phyloP scores from a whole-genome alignment of 2,329 filamentous ascomycete genomes.

The Penicillium sclerotiorum region DNA sequence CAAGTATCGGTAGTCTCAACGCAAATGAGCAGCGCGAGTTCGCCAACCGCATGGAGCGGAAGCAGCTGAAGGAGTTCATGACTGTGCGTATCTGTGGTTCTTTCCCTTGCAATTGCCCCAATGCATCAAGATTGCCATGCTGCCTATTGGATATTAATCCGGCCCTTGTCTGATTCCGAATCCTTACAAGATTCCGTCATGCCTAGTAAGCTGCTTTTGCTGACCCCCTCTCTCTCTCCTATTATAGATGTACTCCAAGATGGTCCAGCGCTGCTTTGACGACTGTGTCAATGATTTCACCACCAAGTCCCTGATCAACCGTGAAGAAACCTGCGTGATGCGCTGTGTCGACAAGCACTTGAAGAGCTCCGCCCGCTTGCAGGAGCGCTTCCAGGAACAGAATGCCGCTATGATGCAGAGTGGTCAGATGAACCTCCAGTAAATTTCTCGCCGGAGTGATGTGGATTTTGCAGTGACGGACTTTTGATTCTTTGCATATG shows the following conservation, averaged over 20 bases:
- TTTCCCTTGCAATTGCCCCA: not conserved
- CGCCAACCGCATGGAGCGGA: conserved; percentile 91
- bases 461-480: not conserved
- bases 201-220: no score
- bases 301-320: conserved; percentile 85
- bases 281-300: conserved; percentile 99
- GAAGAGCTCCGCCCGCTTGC: conserved; percentile 85
- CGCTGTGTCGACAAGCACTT: conserved; percentile 96
- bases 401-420: conserved; percentile 68
- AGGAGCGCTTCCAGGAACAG: conserved; percentile 83
- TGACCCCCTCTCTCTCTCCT: conserved; percentile 15
- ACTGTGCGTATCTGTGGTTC: conserved; percentile 64
- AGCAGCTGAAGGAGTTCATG: conserved; percentile 99
- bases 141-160: no score
- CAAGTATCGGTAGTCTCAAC: conserved; percentile 60
- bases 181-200: no score
- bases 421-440: conserved; percentile 50
- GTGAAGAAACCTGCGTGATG: conserved; percentile 89
- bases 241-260: conserved; percentile 64
- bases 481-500: not conserved
- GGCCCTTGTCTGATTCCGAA: no score
- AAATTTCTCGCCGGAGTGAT: conserved; percentile 13
- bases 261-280: conserved; percentile 76
- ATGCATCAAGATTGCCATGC: not conserved
- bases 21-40: conserved; percentile 86